Base-by-base conservation (phyloP, 139 green algal species). In the Picochlorum sp. region DNA sequence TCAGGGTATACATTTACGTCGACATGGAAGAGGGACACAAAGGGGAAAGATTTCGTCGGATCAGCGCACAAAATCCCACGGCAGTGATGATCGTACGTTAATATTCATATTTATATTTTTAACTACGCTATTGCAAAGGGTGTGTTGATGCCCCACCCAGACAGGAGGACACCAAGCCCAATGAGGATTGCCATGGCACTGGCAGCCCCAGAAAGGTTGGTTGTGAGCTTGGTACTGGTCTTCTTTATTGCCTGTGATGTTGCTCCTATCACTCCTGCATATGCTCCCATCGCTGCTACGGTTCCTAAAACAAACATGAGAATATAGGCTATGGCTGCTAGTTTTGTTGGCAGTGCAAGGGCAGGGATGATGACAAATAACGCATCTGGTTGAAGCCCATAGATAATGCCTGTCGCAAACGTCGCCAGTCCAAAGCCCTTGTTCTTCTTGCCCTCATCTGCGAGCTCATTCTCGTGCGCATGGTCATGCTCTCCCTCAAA, bases 361-460 rank as follows among this genome's bases (percentile, higher is more conserved):
- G 94, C 94, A 2, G 94, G 94, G 6, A 99, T 80, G 24, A 99
- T 85, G 11, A 98, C 83, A 55, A 98, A 95, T 18, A 99, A 77
- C 0, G 94, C 90, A 63, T 99, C 94, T 4, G 94, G 94, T 67
- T 97, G 91, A 49, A 98, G 76, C 4, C 94, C 94, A 65, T 97
- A 95, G 34, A 98, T 81, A 56, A 99, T 91, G 52, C 94, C 94
- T 6, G 91, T 96, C 26, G 77, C 81, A 70, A 92, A 95, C 0
- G 90, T 97, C 41, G 81, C 84, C 24, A 85, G 58, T 34, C 72
- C 72, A 69, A 86, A 85, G 37, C 51, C 41, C 50, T 49, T 23
- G 14, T 41, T 28, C 57, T 78, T 47, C 34, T 54, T 52, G 16
- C 47, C 65, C 45, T 67, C 52, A 31, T 31, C 18, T 24, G 15